Percentiles rank a stretch among this genome's conserved stretches.
phyloP scores from a whole-genome alignment of 2,329 filamentous ascomycete genomes.

The Aspergillus puulaauensis region DNA sequence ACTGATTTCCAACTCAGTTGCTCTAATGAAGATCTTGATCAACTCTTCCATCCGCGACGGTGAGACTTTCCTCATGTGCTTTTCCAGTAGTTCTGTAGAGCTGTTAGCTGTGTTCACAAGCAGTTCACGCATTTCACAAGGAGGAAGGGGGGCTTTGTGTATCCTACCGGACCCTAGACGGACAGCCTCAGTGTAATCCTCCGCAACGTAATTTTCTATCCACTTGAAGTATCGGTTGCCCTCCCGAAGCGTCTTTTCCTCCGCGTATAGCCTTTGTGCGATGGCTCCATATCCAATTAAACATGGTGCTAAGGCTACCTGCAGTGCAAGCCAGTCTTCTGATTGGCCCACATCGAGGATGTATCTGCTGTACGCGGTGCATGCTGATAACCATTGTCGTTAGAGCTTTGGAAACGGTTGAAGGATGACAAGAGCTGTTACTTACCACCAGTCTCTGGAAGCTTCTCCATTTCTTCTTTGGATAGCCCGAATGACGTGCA shows the following conservation, averaged over 20 bases:
- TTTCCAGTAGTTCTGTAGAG: conserved; percentile 68
- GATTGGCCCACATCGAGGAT: conserved; percentile 85
- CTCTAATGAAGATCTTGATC: conserved; percentile 79
- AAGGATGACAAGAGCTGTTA: neutral
- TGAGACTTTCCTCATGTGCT: conserved; percentile 70
- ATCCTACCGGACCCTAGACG: conserved; percentile 65
- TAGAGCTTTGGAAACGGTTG: neutral
- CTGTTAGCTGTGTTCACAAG: conserved; percentile 8
- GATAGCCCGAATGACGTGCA: conserved; percentile 79
- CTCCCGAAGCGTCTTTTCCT: conserved; percentile 59
- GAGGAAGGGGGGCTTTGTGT: neutral
- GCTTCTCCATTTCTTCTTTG: conserved; percentile 67
- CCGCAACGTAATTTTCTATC: conserved; percentile 84
- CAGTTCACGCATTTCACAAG: neutral
- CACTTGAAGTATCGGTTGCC: conserved; percentile 82
- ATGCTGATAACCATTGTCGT: conserved; percentile 47
- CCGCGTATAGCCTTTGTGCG: conserved; percentile 67
- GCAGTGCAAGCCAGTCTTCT: conserved; percentile 83
- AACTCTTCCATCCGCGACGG: conserved; percentile 76
- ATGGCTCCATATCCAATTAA: conserved; percentile 85
- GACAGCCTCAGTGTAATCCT: conserved; percentile 75
- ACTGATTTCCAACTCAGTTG: conserved; percentile 74
- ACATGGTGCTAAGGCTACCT: conserved; percentile 81
- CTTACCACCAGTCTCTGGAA: conserved; percentile 71
- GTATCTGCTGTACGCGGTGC: conserved; percentile 79